phyloP scores from a whole-genome alignment of 345 rosid species.

The Triadica sebifera region DNA sequence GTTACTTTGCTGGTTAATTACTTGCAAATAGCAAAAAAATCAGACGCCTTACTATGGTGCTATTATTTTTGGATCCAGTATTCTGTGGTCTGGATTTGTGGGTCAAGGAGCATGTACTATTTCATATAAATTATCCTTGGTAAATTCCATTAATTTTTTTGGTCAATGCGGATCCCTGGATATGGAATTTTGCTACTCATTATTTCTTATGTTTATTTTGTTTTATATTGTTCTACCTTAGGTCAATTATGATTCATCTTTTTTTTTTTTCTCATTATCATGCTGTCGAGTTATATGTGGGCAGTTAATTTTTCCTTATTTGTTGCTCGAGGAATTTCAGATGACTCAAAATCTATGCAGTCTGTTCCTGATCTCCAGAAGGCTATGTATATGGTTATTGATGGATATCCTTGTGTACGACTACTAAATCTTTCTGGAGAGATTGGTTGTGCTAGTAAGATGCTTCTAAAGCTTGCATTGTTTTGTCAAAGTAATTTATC shows the following conservation, averaged over 20 bases:
- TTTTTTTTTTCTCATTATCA: not conserved
- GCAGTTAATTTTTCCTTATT: slow-evolving; percentile 6
- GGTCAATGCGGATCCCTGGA: not conserved
- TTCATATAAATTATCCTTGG: too few relatives aligned
- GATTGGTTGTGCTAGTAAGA: slow-evolving; percentile 94
- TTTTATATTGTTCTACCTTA: not conserved
- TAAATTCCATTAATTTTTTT: not conserved
- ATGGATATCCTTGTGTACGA: slow-evolving; percentile 88
- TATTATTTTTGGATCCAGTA: not conserved
- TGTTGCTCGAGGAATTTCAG: slow-evolving; percentile 31
- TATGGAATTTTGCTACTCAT: too few relatives aligned
- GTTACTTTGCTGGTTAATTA: not conserved
- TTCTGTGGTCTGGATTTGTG: not conserved
- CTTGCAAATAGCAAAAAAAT: too few relatives aligned
- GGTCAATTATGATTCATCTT: not conserved
- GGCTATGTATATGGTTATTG: slow-evolving; percentile 73
- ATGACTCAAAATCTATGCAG: slow-evolving; percentile 52
- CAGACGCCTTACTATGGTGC: not conserved
- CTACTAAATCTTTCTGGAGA: slow-evolving; percentile 84
- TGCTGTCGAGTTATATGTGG: not conserved
- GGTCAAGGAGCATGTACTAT: too few relatives aligned
- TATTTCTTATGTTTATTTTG: not conserved
- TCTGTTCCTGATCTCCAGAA: slow-evolving; percentile 91
- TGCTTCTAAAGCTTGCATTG: not conserved
- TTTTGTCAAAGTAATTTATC: not conserved